phyloP scores from a whole-genome alignment of 2,329 filamentous ascomycete species.

The Phaeoacremonium minimum region DNA sequence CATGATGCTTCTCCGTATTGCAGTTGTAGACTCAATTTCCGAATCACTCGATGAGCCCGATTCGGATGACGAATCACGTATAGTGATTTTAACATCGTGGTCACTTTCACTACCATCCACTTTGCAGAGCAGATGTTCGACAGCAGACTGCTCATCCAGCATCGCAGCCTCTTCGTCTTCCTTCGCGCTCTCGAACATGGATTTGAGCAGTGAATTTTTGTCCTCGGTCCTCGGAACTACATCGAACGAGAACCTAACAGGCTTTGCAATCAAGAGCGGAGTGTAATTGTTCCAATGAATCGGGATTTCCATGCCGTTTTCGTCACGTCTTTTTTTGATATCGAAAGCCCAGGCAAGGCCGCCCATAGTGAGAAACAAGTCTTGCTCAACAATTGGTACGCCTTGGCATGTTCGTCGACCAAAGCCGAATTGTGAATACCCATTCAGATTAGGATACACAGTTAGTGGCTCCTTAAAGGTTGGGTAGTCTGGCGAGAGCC shows the following conservation, averaged over 20 bases:
- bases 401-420: constrained; percentile 45
- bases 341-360: constrained; percentile 30
- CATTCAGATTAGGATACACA: constrained; percentile 29
- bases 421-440: constrained; percentile 46
- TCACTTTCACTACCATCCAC: constrained; percentile 11
- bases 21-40: no score
- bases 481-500: constrained; percentile 28
- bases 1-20: no score
- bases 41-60: constrained; percentile 2
- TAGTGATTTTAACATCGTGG: constrained; percentile 10
- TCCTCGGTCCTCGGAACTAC: constrained; percentile 18
- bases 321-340: constrained; percentile 19
- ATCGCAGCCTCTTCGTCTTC: constrained; percentile 24
- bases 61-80: constrained; percentile 9
- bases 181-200: constrained; percentile 30
- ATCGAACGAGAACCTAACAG: constrained; percentile 31
- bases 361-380: constrained; percentile 33
- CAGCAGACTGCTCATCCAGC: constrained; percentile 8
- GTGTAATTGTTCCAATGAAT: constrained; percentile 40
- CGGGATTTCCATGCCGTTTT: constrained; percentile 17
- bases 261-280: constrained; percentile 39
- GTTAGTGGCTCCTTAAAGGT: constrained; percentile 34
- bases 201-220: constrained; percentile 16
- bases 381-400: constrained; percentile 33
- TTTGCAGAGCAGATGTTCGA: constrained; percentile 6